These are phyloP conservation scores for Aspergillus texensis DNA, from an alignment of 2,329 filamentous ascomycete species.

Conservation along the genomic window DNA sequence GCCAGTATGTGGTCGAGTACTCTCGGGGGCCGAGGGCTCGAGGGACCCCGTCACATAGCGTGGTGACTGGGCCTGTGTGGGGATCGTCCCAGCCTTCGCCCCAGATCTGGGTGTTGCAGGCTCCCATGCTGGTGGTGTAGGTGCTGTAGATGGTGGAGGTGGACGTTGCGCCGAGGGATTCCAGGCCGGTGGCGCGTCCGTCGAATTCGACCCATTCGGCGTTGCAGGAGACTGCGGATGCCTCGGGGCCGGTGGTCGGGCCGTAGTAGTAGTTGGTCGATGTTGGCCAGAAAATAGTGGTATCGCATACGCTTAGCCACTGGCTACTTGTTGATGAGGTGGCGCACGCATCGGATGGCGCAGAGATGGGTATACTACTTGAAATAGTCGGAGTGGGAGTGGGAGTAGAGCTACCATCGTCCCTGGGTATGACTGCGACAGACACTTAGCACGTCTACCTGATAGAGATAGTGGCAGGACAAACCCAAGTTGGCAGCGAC, in stretches of 20 bases:
- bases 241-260: conserved; percentile 23
- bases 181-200: conserved; percentile 16
- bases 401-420: not conserved
- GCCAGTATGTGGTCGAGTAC: conserved; percentile 20
- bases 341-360: not conserved
- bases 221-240: conserved; percentile 24
- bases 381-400: not conserved
- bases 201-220: conserved; percentile 24
- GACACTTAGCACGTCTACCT: not conserved
- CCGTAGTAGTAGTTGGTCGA: conserved; percentile 29
- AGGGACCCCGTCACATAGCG: conserved; percentile 24
- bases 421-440: not conserved
- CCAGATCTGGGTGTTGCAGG: conserved; percentile 18
- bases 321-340: conserved; percentile 32
- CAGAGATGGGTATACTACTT: not conserved
- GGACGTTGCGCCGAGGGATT: conserved; percentile 21
- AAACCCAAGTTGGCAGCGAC: not conserved
- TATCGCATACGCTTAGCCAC: conserved; percentile 24
- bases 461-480: not conserved
- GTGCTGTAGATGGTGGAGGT: conserved; percentile 15
- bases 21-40: conserved; percentile 24
- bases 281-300: conserved; percentile 28
- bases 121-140: conserved; percentile 22
- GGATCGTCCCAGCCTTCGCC: conserved; percentile 18
- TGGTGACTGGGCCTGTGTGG: conserved; percentile 24